Percentiles rank a stretch among this genome's conserved stretches.
phyloP scores from a whole-genome alignment of 768 basidiomycete species.

The Infundibulicybe gibba region DNA sequence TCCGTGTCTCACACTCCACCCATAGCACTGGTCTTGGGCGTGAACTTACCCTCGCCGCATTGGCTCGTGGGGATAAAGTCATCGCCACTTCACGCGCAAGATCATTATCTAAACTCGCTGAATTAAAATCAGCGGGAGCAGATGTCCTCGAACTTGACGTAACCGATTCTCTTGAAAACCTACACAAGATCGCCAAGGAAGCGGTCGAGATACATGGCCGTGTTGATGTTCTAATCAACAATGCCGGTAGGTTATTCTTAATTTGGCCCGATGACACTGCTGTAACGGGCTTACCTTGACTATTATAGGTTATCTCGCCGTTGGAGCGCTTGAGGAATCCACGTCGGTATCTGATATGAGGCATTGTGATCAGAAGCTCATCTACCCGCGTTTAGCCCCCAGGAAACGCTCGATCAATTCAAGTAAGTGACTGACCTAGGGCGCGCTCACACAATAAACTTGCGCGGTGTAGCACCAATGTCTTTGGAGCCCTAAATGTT shows the following conservation, averaged over 20 bases:
- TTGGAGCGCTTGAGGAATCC: slow-evolving; percentile 28
- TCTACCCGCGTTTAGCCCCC: slow-evolving; percentile 21
- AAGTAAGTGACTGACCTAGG: slow-evolving; percentile 21
- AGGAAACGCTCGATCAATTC: slow-evolving; percentile 34
- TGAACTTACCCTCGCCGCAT: slow-evolving; percentile 31
- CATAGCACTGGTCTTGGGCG: slow-evolving; percentile 34
- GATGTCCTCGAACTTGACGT: slow-evolving; percentile 34
- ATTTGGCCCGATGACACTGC: not conserved
- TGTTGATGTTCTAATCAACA: slow-evolving; percentile 44
- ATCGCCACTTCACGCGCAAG: slow-evolving; percentile 41
- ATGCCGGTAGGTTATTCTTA: slow-evolving; percentile 26
- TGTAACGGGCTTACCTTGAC: not conserved
- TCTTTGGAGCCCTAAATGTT: slow-evolving; percentile 41
- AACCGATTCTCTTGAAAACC: slow-evolving; percentile 24
- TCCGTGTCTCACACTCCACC: slow-evolving; percentile 2
- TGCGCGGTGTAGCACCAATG: slow-evolving; percentile 30
- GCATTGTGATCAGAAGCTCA: not conserved
- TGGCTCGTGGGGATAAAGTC: slow-evolving; percentile 43
- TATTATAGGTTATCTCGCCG: slow-evolving; percentile 28
- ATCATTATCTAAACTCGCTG: slow-evolving; percentile 27
- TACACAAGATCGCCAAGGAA: slow-evolving; percentile 29
- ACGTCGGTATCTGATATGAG: slow-evolving; percentile 15
- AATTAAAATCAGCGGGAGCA: slow-evolving; percentile 34
- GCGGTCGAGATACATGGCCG: slow-evolving; percentile 34
- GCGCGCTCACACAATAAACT: not conserved